Conservation (phyloP, 306 rosid species). For the Castanea sativa region DNA sequence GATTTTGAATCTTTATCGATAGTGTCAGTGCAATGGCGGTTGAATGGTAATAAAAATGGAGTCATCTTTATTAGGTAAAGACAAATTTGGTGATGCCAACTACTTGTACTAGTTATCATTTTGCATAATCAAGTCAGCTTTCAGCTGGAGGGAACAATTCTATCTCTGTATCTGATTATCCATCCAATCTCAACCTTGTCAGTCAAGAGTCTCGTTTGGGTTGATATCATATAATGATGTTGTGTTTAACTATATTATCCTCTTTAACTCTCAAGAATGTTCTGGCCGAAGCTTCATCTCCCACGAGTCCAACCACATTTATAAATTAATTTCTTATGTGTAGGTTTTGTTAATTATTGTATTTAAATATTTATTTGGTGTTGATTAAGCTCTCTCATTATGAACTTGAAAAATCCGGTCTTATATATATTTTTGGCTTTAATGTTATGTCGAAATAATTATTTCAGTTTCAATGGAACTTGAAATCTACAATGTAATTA, state of each 20-base stretch:
- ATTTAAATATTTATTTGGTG: neutral
- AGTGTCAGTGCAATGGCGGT: neutral
- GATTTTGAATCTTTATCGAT: neutral
- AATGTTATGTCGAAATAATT: neutral
- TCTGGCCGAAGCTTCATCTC: neutral
- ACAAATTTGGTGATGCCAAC: neutral
- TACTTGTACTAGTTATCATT: neutral
- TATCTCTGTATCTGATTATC: neutral
- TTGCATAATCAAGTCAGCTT: neutral
- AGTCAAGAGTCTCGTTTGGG: neutral
- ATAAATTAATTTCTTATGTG: neutral
- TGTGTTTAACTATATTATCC: neutral
- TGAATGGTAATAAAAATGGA: neutral
- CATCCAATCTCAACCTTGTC: neutral
- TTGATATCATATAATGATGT: neutral
- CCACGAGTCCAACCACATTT: neutral
- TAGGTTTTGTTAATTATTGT: neutral
- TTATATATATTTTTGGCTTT: neutral
- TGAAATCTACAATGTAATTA: neutral
- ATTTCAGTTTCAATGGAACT: neutral
- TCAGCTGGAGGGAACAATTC: neutral
- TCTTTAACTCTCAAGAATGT: neutral
- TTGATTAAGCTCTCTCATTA: neutral
- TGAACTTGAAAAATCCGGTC: neutral
- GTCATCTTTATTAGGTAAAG: neutral